Evolutionary conservation across 1,284 basidiomycete genomes (phyloP).

Genomic region (Malassezia obtusa): DNA sequence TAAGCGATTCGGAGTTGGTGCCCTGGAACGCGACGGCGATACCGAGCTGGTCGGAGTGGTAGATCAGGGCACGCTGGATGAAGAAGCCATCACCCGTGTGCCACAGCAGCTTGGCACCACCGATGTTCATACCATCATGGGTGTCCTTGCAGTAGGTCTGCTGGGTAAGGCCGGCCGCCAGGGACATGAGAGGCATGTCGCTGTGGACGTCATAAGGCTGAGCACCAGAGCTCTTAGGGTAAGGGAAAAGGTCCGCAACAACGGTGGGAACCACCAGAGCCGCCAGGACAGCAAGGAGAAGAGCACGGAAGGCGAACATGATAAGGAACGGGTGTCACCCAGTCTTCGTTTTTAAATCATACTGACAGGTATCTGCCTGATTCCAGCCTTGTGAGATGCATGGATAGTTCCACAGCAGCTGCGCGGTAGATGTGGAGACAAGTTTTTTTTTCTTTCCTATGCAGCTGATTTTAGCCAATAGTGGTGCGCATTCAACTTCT

Average conservation of each 20-base stretch:
- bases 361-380: too few relatives aligned
- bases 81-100: slow-evolving; percentile 25
- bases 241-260: not conserved
- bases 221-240: not conserved
- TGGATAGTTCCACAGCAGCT: too few relatives aligned
- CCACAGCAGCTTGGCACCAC: slow-evolving; percentile 29
- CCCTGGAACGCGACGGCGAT: slow-evolving; percentile 34
- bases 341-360: too few relatives aligned
- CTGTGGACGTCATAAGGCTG: slow-evolving; percentile 6
- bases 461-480: too few relatives aligned
- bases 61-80: slow-evolving; percentile 24
- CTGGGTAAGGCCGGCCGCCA: slow-evolving; percentile 15
- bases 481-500: too few relatives aligned
- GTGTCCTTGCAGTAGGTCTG: slow-evolving; percentile 8
- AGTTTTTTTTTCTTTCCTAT: too few relatives aligned
- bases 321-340: too few relatives aligned
- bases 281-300: not conserved
- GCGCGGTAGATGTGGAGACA: too few relatives aligned
- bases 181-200: not conserved
- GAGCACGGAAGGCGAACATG: not conserved
- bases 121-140: slow-evolving; percentile 12
- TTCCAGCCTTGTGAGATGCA: too few relatives aligned
- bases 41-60: slow-evolving; percentile 24
- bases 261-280: not conserved
- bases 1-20: slow-evolving; percentile 26